Base-by-base conservation (phyloP, 2,329 filamentous ascomycete genomes). In the Rhynchosporium graminicola region DNA sequence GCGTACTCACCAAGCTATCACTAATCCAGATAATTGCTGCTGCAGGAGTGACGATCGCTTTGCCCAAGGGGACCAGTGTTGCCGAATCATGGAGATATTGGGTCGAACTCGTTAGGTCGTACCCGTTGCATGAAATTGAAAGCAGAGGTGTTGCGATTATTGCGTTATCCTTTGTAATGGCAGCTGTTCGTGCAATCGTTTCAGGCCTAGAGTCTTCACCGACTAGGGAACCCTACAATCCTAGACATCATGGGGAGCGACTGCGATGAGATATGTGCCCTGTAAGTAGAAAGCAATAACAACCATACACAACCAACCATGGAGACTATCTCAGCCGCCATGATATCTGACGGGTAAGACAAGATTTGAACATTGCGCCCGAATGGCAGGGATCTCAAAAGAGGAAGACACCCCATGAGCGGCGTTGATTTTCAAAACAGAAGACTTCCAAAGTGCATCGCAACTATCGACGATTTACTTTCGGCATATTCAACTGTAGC, bases 141-240 rank as follows among this genome's bases (percentile, higher is more conserved):
- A 42, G 47, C 12, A 33, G 33, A 45, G 20, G 38, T 52, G 57
- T 51, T 59, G 38, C 57, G 47, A 52, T 59, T 36, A 3, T 36
- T 52, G 57, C 57, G 52, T 59, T n/a, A 40, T 8, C 15, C 45
- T 40, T 57, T 33, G 40, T 33, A 29, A 13, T n/a, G 26, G 38
- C 28, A 57, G 38, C 15, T 13, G 28, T 57, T 57, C 33, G 54
- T 46, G 28, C 45, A 33, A 26, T 36, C 33, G 1, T 36, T 33
- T 46, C 15, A 4, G n/a, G 20, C 15, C 54, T 45, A 31, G 38
- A 56, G 40, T 4, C 26, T 12, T 45, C 13, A 10, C 20, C 33
- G 12, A 8, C 3, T 7, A 45, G 40, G 40, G 9, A 13, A 56
- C 26, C 13, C 26, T 56, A 13, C 12, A 29, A 10, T 45, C 40